Evolutionary conservation across 2,329 filamentous ascomycete species (phyloP).

Genomic region (Aureobasidium sp.): DNA sequence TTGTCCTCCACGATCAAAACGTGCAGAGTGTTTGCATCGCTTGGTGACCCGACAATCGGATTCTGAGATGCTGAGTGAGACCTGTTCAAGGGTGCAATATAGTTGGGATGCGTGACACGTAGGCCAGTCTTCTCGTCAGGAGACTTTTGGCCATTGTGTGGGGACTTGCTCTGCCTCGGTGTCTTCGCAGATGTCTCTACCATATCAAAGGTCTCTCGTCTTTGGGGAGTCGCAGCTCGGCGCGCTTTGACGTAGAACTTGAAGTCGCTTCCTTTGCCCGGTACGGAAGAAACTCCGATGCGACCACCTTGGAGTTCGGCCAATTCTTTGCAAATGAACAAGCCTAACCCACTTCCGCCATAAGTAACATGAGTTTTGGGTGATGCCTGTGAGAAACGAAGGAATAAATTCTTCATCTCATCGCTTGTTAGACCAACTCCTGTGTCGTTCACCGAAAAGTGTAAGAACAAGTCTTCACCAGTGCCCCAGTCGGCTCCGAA

Average conservation of each 20-base stretch:
- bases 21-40: slow-evolving; percentile 5
- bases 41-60: background rate
- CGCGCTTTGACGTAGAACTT: slow-evolving; percentile 56
- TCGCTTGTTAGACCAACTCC: slow-evolving; percentile 27
- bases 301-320: slow-evolving; percentile 60
- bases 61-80: slow-evolving; percentile 4
- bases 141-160: background rate
- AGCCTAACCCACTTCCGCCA: slow-evolving; percentile 57
- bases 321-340: slow-evolving; percentile 60
- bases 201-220: background rate
- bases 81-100: slow-evolving; percentile 1
- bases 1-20: slow-evolving; percentile 31
- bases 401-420: slow-evolving; percentile 44
- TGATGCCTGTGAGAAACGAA: slow-evolving; percentile 60
- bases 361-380: slow-evolving; percentile 58
- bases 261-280: slow-evolving; percentile 53
- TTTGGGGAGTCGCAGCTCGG: slow-evolving; percentile 23
- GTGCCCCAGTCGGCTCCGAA: slow-evolving; percentile 23
- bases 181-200: background rate
- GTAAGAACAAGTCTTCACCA: slow-evolving; percentile 29
- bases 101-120: background rate
- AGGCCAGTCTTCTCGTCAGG: background rate
- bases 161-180: background rate
- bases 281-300: slow-evolving; percentile 51
- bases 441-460: slow-evolving; percentile 28